Conservation (phyloP, 306 rosid species). For the Begonia loranthoides region DNA sequence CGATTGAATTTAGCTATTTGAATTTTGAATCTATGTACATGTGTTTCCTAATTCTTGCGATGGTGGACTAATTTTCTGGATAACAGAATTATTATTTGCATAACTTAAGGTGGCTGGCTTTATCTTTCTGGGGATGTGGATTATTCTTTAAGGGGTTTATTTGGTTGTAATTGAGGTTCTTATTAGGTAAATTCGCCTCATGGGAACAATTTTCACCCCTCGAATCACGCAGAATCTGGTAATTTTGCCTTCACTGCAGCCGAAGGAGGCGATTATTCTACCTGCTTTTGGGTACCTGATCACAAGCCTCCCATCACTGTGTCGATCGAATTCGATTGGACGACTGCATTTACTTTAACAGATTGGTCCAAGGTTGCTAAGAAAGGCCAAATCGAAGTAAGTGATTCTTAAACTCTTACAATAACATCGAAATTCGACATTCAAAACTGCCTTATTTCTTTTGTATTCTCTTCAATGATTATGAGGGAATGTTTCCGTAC, state of each 20-base stretch:
- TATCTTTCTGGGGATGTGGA: not conserved
- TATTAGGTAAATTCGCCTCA: conserved; percentile 61
- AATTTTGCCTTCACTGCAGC: conserved; percentile 65
- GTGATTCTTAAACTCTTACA: conserved; percentile 8
- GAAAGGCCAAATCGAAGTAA: conserved; percentile 87
- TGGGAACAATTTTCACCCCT: conserved; percentile 49
- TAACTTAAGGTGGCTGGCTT: not conserved
- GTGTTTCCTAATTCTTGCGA: too few relatives aligned
- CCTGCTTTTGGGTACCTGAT: conserved; percentile 63
- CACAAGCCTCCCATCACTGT: conserved; percentile 23
- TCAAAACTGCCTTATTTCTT: too few relatives aligned
- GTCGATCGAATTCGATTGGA: conserved; percentile 73
- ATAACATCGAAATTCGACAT: too few relatives aligned
- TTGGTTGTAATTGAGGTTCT: conserved; percentile 19
- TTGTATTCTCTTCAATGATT: too few relatives aligned
- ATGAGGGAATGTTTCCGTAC: too few relatives aligned
- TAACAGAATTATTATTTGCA: too few relatives aligned
- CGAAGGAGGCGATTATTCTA: conserved; percentile 63
- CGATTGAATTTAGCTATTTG: too few relatives aligned
- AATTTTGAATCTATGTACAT: too few relatives aligned
- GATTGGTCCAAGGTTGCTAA: conserved; percentile 95
- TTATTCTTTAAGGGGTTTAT: conserved; percentile 12
- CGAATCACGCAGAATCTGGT: conserved; percentile 54
- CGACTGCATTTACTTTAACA: conserved; percentile 61
- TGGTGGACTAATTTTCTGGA: too few relatives aligned